Conservation (phyloP, 2,329 filamentous ascomycete genomes). For the Xylaria sp. region DNA sequence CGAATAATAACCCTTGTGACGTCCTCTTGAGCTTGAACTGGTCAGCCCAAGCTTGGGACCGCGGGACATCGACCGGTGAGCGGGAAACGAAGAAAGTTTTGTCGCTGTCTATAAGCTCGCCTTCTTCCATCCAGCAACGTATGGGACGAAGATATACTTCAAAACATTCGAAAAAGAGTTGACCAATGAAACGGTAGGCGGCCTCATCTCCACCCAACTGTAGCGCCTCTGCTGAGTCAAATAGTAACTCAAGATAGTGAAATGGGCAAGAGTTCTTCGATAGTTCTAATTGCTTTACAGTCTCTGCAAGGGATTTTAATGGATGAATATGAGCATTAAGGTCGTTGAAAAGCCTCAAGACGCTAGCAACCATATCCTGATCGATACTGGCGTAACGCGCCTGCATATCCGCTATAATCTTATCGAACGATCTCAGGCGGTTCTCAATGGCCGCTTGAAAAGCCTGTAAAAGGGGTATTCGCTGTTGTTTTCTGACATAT, state of each 20-base stretch:
- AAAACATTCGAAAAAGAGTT: conserved; percentile 83
- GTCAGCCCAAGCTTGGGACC: conserved; percentile 78
- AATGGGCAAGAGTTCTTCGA: conserved; percentile 67
- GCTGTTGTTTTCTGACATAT: conserved; percentile 58
- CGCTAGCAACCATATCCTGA: conserved; percentile 70
- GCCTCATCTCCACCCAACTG: conserved; percentile 74
- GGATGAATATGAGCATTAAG: conserved; percentile 64
- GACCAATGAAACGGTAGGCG: conserved; percentile 71
- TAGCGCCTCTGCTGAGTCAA: conserved; percentile 73
- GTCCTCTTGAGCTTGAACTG: conserved; percentile 75
- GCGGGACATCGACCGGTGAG: conserved; percentile 64
- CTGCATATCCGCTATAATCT: conserved; percentile 68
- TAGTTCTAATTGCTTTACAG: conserved; percentile 68
- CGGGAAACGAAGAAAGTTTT: conserved; percentile 81
- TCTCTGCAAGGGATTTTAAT: conserved; percentile 68
- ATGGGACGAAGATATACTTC: conserved; percentile 84
- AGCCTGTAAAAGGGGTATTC: conserved; percentile 72
- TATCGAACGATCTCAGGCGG: conserved; percentile 69
- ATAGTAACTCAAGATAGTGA: conserved; percentile 82
- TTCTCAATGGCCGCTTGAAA: conserved; percentile 73
- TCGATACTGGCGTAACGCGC: conserved; percentile 65
- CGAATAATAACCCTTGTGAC: conserved; percentile 69
- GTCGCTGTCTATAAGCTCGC: conserved; percentile 72
- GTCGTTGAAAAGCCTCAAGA: conserved; percentile 70
- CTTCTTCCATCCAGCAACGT: conserved; percentile 84